Percentiles rank a stretch among this genome's conserved stretches.
phyloP scores from a whole-genome alignment of 306 rosid genomes.

The Inga leiocalycina region DNA sequence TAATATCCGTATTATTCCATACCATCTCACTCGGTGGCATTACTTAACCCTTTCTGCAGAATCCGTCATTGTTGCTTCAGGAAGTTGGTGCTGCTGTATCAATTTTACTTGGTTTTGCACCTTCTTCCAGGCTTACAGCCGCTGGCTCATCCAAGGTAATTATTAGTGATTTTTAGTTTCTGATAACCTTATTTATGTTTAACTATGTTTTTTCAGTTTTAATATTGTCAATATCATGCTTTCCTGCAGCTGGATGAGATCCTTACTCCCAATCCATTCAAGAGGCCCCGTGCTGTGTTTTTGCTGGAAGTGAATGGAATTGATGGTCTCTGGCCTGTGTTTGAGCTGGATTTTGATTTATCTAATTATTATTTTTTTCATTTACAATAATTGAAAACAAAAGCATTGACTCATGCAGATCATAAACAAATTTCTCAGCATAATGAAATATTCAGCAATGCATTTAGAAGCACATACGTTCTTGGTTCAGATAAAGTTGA shows the following conservation, averaged over 20 bases:
- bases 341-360: conserved; percentile 8
- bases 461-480: conserved; percentile 43
- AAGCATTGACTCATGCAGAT: conserved; percentile 52
- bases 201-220: conserved; percentile 25
- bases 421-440: conserved; percentile 47
- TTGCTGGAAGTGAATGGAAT: conserved; percentile 76
- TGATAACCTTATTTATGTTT: conserved; percentile 15
- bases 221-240: conserved; percentile 26
- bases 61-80: conserved; percentile 53
- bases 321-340: conserved; percentile 54
- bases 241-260: conserved; percentile 79
- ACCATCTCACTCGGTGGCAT: conserved; percentile 30
- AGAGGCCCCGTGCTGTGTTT: conserved; percentile 83
- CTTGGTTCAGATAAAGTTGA: conserved; percentile 57
- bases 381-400: conserved; percentile 18
- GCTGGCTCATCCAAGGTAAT: conserved; percentile 83
- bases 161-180: conserved; percentile 13
- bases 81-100: conserved; percentile 86
- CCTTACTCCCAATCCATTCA: conserved; percentile 87
- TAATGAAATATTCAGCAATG: conserved; percentile 49
- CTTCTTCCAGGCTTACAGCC: conserved; percentile 68
- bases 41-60: conserved; percentile 51
- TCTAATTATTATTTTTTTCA: conserved; percentile 5
- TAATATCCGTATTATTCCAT: background rate
- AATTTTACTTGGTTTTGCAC: conserved; percentile 87